Base-by-base conservation (phyloP, 2,329 filamentous ascomycete genomes). In the Tricladium varicosporioides region DNA sequence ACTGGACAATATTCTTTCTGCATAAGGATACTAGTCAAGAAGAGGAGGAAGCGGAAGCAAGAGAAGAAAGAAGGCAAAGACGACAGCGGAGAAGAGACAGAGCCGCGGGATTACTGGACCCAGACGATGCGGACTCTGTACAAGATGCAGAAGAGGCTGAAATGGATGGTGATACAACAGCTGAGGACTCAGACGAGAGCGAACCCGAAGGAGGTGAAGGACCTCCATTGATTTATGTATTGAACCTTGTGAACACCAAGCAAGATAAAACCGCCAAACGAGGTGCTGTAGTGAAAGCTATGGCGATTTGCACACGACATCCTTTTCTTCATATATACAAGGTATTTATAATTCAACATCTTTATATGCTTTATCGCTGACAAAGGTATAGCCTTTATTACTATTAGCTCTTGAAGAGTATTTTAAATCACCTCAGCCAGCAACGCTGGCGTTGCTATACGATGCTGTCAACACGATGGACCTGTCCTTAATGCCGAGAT, bases 301-400 rank as follows among this genome's bases (percentile, higher is more conserved):
- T 99, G 94, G 94, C 94, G 31, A 97, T 99, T 65, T 99, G 94
- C 78, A 99, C 94, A 7, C 82, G 94, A 45, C 94, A 99, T 77
- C 92, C 94, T 2, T 99, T 99, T 74, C 77, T 99, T 64, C 94
- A 99, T 74, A 99, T 99, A 62, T 99, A 99, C 78, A 99, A 99
- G 82, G 89, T 72, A 64, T 78, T 71, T 57, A 53, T 55, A 54
- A 57, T 55, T 55, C 46, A 56, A 44, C 15, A 5, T 50, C 5
- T 22, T 48, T 22, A 40, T 40, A 42, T 27, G 22, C 46, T 18
- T 22, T 16, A 13, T 42, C 53, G 58, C 63, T 71, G 58, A 67
- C 60, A 33, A 54, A 36, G 31, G 15, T 43, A 40, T 57, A 93
- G 89, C 94, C 94, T 27, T 80, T 99, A 42, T 80, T 99, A 51